phyloP scores from a whole-genome alignment of 192 early-diverging fungal genomes.

The Coemansia sp. region DNA sequence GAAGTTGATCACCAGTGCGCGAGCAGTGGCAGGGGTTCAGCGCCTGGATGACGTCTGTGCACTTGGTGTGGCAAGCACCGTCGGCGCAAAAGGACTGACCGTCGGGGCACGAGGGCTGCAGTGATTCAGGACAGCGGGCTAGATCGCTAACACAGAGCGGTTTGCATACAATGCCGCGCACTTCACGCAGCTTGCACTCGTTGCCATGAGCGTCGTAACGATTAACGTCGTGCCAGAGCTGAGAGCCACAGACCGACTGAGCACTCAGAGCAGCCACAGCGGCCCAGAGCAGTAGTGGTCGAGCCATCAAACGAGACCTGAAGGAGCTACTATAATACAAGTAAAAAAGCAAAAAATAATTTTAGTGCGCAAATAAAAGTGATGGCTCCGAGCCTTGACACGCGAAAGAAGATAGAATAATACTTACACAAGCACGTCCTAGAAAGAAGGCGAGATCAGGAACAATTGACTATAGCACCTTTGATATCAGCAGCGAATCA shows the following conservation, averaged over 20 bases:
- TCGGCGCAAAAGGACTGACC: slow-evolving; percentile 57
- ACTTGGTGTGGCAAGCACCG: slow-evolving; percentile 52
- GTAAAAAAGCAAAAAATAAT: background rate
- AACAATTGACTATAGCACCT: background rate
- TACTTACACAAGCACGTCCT: background rate
- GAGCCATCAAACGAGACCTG: background rate
- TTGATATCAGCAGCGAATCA: background rate
- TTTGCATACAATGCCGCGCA: slow-evolving; percentile 48
- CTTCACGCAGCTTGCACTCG: slow-evolving; percentile 49
- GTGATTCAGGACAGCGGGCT: slow-evolving; percentile 35
- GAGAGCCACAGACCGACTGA: background rate
- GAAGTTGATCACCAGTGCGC: slow-evolving; percentile 6
- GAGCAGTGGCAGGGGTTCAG: slow-evolving; percentile 55
- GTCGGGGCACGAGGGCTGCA: slow-evolving; percentile 36
- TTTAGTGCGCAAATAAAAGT: background rate
- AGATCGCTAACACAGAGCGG: slow-evolving; percentile 56
- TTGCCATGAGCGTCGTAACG: slow-evolving; percentile 51
- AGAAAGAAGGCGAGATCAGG: background rate
- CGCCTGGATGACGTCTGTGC: slow-evolving; percentile 32
- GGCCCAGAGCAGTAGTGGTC: background rate
- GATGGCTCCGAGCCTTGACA: background rate
- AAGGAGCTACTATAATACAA: background rate
- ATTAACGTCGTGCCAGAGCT: slow-evolving; percentile 43
- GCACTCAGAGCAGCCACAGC: background rate
- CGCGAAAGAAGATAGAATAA: background rate